Percentiles rank a stretch among this genome's conserved stretches.
Evolutionary conservation across 768 basidiomycete genomes (phyloP).

Genomic region (Leccinum olivaceopallidum): DNA sequence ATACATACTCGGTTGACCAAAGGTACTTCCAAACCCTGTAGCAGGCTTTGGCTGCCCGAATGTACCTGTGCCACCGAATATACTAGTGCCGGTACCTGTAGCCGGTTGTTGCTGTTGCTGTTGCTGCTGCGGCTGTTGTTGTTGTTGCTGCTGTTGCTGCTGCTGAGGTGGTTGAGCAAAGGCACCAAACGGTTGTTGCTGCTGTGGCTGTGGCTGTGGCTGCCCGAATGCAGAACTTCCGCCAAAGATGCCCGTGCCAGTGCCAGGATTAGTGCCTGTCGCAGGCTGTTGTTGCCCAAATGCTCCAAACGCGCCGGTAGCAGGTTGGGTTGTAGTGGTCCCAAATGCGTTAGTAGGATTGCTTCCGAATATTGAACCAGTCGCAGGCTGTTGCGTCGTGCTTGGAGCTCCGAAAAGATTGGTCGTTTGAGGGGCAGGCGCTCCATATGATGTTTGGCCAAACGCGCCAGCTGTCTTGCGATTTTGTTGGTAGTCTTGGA

Average conservation of each 20-base stretch:
- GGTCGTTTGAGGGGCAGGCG: constrained; percentile 28
- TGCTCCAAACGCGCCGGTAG: constrained; percentile 31
- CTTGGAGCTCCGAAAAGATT: constrained; percentile 29
- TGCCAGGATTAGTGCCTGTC: constrained; percentile 21
- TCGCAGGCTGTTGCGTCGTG: constrained; percentile 30
- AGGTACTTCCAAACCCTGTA: constrained; percentile 30
- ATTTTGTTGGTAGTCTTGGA: constrained; percentile 74
- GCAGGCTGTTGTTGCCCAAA: constrained; percentile 40
- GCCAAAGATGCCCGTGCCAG: constrained; percentile 45
- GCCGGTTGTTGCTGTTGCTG: constrained; percentile 38
- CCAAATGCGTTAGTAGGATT: constrained; percentile 25
- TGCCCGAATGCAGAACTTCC: constrained; percentile 41
- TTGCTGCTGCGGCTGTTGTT: background rate
- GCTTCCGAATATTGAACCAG: constrained; percentile 33
- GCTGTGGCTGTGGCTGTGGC: constrained; percentile 17
- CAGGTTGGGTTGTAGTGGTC: constrained; percentile 26
- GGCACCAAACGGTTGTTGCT: constrained; percentile 42
- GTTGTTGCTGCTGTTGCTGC: background rate
- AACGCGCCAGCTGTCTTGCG: constrained; percentile 72
- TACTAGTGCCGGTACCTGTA: constrained; percentile 29
- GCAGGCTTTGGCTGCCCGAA: constrained; percentile 36
- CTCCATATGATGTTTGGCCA: constrained; percentile 42
- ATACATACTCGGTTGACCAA: constrained; percentile 28
- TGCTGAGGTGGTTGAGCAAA: constrained; percentile 51
- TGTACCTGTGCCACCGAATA: constrained; percentile 35